These are phyloP conservation scores for Jamesozyma lodderae DNA, from an alignment of 805 yeast species.

Conservation along the genomic window DNA sequence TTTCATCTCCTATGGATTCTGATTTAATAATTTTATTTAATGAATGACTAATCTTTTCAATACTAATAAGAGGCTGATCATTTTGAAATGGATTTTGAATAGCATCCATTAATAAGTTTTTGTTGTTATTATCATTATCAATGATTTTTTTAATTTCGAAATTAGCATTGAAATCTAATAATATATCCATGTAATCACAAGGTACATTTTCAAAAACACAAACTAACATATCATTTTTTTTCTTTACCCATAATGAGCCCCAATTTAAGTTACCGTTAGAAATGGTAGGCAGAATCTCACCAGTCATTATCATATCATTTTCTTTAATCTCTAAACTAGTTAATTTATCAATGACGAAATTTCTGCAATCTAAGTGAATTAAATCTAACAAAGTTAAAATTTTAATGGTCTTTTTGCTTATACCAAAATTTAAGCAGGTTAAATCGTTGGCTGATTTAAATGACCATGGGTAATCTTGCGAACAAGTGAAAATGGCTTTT, in stretches of 20 bases:
- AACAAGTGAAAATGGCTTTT: slow-evolving; percentile 79
- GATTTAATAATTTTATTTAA: slow-evolving; percentile 15
- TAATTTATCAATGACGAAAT: slow-evolving; percentile 52
- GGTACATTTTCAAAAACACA: slow-evolving; percentile 81
- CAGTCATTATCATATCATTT: slow-evolving; percentile 54
- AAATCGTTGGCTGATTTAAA: slow-evolving; percentile 79
- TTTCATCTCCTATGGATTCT: slow-evolving; percentile 20
- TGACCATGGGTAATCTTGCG: slow-evolving; percentile 63
- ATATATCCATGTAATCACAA: slow-evolving; percentile 49
- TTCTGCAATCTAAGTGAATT: slow-evolving; percentile 64
- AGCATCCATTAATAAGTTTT: slow-evolving; percentile 1
- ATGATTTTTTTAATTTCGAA: slow-evolving; percentile 19
- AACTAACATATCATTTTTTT: slow-evolving; percentile 55
- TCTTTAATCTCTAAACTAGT: slow-evolving; percentile 19
- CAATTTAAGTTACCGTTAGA: slow-evolving; percentile 14
- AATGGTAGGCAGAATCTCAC: slow-evolving; percentile 71
- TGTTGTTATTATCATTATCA: slow-evolving; percentile 3
- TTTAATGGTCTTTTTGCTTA: slow-evolving; percentile 51
- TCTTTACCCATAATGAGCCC: slow-evolving; percentile 60
- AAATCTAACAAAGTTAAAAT: slow-evolving; percentile 62
- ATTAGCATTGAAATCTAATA: slow-evolving; percentile 28
- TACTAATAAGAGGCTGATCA: slow-evolving; percentile 6
- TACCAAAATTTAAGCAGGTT: slow-evolving; percentile 78
- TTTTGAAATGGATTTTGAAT: neutral
- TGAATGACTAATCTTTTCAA: slow-evolving; percentile 20